These are phyloP conservation scores for Pyrenochaeta sp. DNA, from an alignment of 2,329 filamentous ascomycete genomes.

Conservation along the genomic window DNA sequence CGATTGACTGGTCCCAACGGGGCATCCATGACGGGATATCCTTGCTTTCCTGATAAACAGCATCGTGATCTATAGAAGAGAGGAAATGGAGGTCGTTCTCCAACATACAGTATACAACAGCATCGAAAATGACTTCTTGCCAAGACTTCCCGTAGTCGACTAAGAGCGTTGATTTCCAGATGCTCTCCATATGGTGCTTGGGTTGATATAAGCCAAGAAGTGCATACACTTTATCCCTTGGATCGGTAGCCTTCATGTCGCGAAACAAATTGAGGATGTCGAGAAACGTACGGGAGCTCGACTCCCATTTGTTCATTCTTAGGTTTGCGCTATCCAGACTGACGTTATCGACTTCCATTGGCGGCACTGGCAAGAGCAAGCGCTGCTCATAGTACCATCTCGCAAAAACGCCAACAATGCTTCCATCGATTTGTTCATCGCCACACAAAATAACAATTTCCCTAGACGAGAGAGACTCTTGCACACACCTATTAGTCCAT, in stretches of 20 bases:
- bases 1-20: neutral
- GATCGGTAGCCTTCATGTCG: neutral
- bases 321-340: neutral
- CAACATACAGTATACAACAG: neutral
- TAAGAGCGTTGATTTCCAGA: neutral
- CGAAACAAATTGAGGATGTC: neutral
- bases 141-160: neutral
- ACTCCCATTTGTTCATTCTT: neutral
- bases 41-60: neutral
- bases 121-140: slow-evolving; percentile 1
- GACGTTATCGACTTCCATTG: neutral
- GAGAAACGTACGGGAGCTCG: neutral
- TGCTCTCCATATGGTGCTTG: neutral
- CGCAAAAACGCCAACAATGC: neutral
- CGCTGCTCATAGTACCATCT: neutral
- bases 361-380: neutral
- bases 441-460: neutral
- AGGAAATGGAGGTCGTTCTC: neutral
- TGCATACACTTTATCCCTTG: slow-evolving; percentile 2
- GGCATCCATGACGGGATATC: neutral
- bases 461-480: neutral
- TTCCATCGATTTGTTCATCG: neutral
- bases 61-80: neutral
- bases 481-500: no score
- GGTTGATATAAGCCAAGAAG: slow-evolving; percentile 1